A percentile compares a stretch with the other conserved stretches of the same genome.
These are phyloP conservation scores for Colletotrichum ledebouriae DNA, from an alignment of 2,329 filamentous ascomycete genomes.

Conservation along the genomic window DNA sequence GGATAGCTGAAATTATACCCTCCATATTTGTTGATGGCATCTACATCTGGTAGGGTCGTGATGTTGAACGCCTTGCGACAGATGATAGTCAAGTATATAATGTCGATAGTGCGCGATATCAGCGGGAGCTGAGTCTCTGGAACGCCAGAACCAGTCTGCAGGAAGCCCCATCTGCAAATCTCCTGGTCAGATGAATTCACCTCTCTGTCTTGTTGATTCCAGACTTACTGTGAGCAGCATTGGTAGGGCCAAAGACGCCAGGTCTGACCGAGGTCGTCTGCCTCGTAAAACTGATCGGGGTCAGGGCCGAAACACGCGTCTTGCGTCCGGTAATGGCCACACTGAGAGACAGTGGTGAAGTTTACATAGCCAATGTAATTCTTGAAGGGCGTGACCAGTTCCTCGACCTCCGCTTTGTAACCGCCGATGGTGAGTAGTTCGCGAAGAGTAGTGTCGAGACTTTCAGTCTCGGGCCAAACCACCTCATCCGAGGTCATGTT, in stretches of 20 bases:
- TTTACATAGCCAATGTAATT: conserved; percentile 66
- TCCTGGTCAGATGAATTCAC: conserved; percentile 18
- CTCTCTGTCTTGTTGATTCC: not conserved
- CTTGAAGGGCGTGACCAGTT: conserved; percentile 59
- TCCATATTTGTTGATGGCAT: conserved; percentile 81
- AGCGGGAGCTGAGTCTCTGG: conserved; percentile 75
- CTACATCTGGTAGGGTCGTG: conserved; percentile 70
- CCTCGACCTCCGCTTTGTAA: conserved; percentile 43
- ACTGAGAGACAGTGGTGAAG: conserved; percentile 39
- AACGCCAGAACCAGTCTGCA: conserved; percentile 79
- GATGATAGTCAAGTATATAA: conserved; percentile 71
- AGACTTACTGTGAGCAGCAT: conserved; percentile 65
- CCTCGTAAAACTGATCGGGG: conserved; percentile 36
- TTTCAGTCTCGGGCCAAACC: conserved; percentile 58
- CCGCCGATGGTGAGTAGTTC: conserved; percentile 59
- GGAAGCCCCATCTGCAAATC: conserved; percentile 77
- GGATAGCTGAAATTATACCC: conserved; percentile 79
- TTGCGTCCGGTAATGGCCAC: conserved; percentile 6
- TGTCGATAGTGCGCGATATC: conserved; percentile 77
- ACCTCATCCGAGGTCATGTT: conserved; percentile 58
- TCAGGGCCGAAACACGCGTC: conserved; percentile 35
- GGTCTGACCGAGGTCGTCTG: conserved; percentile 16
- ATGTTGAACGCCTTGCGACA: conserved; percentile 81
- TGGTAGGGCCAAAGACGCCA: conserved; percentile 65
- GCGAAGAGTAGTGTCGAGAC: conserved; percentile 52